Evolutionary conservation across 768 basidiomycete genomes (phyloP).

Genomic region (Nidularia sp.): DNA sequence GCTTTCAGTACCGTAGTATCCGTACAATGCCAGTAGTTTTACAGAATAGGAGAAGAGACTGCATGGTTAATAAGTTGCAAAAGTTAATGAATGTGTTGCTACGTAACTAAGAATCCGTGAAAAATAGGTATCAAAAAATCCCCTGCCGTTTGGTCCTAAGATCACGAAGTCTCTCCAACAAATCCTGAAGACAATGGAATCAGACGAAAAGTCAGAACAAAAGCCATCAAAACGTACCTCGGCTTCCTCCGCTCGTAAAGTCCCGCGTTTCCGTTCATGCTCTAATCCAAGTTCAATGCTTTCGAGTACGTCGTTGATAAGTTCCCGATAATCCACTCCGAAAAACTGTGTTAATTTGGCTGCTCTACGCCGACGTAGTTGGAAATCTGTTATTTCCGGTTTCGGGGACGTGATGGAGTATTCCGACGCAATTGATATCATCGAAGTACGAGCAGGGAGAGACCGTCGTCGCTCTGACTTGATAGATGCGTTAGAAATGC

Average conservation of each 20-base stretch:
- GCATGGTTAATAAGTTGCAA: not conserved
- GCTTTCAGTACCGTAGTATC: no score
- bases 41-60: not conserved
- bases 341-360: slow-evolving; percentile 88
- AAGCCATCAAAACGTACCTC: slow-evolving; percentile 45
- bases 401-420: slow-evolving; percentile 34
- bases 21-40: not conserved
- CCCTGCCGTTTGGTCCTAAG: slow-evolving; percentile 48
- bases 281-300: slow-evolving; percentile 75
- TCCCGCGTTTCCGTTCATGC: slow-evolving; percentile 63
- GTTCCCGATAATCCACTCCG: slow-evolving; percentile 77
- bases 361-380: slow-evolving; percentile 66
- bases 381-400: slow-evolving; percentile 54
- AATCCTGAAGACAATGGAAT: slow-evolving; percentile 32
- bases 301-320: slow-evolving; percentile 74
- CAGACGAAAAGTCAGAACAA: slow-evolving; percentile 2
- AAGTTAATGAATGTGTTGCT: no score
- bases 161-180: slow-evolving; percentile 49
- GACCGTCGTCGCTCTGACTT: slow-evolving; percentile 67
- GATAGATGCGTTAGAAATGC: slow-evolving; percentile 32
- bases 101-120: no score
- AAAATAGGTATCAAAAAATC: slow-evolving; percentile 9
- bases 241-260: slow-evolving; percentile 61
- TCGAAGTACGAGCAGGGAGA: slow-evolving; percentile 61
- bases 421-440: slow-evolving; percentile 55